phyloP scores from a whole-genome alignment of 306 rosid genomes.

The Rosa lucieae region DNA sequence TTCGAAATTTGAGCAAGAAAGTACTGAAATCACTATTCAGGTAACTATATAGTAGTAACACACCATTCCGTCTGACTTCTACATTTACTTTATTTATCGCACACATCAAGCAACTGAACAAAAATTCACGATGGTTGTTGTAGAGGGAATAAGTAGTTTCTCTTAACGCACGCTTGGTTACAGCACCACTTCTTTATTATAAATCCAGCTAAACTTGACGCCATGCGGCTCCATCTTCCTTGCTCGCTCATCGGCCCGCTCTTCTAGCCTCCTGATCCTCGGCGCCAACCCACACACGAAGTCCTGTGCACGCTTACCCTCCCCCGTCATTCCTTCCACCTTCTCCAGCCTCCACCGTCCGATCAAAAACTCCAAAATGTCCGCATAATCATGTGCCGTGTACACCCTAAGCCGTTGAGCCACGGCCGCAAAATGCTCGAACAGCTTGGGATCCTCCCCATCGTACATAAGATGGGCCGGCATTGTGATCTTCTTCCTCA shows the following conservation, averaged over 20 bases:
- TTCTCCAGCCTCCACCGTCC: conserved; percentile 61
- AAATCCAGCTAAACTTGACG: conserved; percentile 62
- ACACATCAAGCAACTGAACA: not conserved
- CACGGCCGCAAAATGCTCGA: conserved; percentile 55
- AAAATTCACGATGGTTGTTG: not conserved
- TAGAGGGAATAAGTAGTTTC: not conserved
- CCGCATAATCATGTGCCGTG: conserved; percentile 55
- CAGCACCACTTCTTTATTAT: conserved; percentile 26
- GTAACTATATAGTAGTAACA: not conserved
- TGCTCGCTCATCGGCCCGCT: conserved; percentile 50
- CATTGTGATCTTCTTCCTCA: conserved; percentile 68
- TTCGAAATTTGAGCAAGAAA: too few species aligned
- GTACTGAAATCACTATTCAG: not conserved
- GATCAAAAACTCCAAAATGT: conserved; percentile 54
- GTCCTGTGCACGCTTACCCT: conserved; percentile 49
- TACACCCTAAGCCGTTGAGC: conserved; percentile 61
- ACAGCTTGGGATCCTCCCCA: conserved; percentile 51
- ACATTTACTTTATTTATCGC: not conserved
- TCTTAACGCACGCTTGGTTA: not conserved
- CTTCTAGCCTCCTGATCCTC: conserved; percentile 57
- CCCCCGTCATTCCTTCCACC: conserved; percentile 40
- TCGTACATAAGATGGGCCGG: conserved; percentile 69
- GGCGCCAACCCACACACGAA: conserved; percentile 52
- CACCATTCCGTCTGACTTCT: not conserved
- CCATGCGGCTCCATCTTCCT: conserved; percentile 35